Evolutionary conservation across 2,329 filamentous ascomycete genomes (phyloP).

Genomic region (Pleurostoma richardsiae): DNA sequence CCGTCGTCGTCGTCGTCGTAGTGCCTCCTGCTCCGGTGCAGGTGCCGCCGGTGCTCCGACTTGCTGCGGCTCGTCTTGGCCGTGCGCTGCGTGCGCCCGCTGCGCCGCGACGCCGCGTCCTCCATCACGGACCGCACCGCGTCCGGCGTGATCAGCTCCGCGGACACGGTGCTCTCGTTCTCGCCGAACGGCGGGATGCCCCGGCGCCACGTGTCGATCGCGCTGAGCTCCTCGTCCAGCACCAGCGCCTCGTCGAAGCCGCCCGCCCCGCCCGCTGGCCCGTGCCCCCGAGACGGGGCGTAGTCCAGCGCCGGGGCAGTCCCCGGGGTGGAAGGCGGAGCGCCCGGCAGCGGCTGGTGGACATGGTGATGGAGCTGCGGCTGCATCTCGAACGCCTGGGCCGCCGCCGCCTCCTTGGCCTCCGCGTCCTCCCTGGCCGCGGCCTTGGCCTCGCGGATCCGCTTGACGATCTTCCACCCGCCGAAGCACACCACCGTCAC

Average conservation of each 20-base stretch:
- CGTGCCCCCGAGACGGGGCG: neutral
- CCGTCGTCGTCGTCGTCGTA: conserved; percentile 2
- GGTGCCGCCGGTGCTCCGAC: conserved; percentile 3
- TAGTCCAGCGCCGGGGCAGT: conserved; percentile 1
- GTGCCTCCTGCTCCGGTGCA: conserved; percentile 7
- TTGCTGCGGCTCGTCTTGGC: conserved; percentile 14
- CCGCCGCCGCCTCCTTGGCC: conserved; percentile 8
- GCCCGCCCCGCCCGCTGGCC: conserved; percentile 1
- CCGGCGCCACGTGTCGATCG: conserved; percentile 54
- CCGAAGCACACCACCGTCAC: conserved; percentile 95
- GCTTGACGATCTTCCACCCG: conserved; percentile 96
- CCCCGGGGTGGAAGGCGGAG: neutral
- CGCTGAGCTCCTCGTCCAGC: conserved; percentile 52
- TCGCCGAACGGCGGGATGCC: conserved; percentile 45
- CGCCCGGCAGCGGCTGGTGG: conserved; percentile 8
- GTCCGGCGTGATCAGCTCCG: conserved; percentile 53
- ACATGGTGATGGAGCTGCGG: conserved; percentile 5
- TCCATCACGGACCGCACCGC: conserved; percentile 41
- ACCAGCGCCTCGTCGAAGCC: conserved; percentile 51
- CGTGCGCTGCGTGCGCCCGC: conserved; percentile 26
- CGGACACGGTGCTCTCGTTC: conserved; percentile 38
- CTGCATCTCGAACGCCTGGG: conserved; percentile 18
- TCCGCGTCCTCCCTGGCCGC: conserved; percentile 12
- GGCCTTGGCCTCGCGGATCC: conserved; percentile 49
- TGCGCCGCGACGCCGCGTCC: conserved; percentile 14